Percentiles rank a stretch among this genome's conserved stretches.
Evolutionary conservation across 148 eudicot genomes (phyloP).

Genomic region (Linanthus parryae): DNA sequence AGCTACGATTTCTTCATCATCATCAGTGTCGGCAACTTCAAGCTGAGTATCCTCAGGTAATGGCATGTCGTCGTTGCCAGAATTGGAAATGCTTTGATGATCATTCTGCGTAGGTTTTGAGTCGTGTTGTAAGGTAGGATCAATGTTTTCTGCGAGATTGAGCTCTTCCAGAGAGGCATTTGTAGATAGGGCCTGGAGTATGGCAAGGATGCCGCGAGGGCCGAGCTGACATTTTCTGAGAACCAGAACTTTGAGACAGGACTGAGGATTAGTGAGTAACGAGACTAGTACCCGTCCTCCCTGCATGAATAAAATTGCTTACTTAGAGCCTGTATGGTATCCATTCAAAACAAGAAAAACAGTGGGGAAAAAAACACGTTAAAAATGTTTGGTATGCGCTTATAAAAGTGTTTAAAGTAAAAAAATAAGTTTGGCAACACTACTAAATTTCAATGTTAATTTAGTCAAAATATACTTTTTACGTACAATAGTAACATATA

Average conservation of each 20-base stretch:
- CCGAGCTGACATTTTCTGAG: conserved; percentile 68
- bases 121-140: conserved; percentile 15
- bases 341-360: too few relatives aligned
- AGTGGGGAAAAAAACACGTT: too few relatives aligned
- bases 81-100: conserved; percentile 9
- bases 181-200: conserved; percentile 54
- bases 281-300: conserved; percentile 54
- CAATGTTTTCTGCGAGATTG: conserved; percentile 53
- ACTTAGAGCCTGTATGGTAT: too few relatives aligned
- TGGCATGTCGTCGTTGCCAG: too few relatives aligned
- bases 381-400: too few relatives aligned
- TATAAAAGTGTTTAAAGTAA: too few relatives aligned
- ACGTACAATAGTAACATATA: too few relatives aligned
- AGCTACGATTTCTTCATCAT: conserved; percentile 20
- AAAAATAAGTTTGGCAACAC: too few relatives aligned
- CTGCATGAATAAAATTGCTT: conserved; percentile 37
- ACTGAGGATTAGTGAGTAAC: conserved; percentile 46
- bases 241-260: conserved; percentile 50
- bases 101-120: conserved; percentile 6
- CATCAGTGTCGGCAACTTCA: conserved; percentile 79
- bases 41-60: conserved; percentile 28
- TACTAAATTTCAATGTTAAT: too few relatives aligned
- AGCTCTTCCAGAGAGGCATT: conserved; percentile 71
- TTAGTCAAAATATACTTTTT: too few relatives aligned
- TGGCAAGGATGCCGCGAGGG: conserved; percentile 39